Evolutionary conservation across 2,329 filamentous ascomycete genomes (phyloP), one percentile per base, ranked within the genome.

Genomic region (Colletotrichum somersetense): DNA sequence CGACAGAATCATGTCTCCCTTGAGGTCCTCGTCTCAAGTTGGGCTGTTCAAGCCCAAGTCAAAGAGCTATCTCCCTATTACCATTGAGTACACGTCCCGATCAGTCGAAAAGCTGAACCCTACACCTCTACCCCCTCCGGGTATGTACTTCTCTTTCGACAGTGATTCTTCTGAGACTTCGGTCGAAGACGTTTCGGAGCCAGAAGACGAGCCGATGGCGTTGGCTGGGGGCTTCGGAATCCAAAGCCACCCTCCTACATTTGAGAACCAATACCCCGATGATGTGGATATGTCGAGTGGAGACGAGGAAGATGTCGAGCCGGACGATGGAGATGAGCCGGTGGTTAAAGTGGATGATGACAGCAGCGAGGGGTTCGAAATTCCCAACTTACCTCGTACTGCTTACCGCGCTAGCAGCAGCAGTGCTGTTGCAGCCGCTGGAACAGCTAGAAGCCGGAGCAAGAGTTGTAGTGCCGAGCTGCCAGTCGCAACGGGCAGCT

Each of bases 101-200:
- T 80, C 79, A 8, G 79, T 87, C 62, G 84, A 81, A 67, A 82
- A 80, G 16, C 78, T 89, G 10, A 79, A 82, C 0, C 87, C 88
- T 0, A 81, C 85, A 0, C 79, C 86, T 1, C 81, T 90, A 0
- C 88, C 88, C 0, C 87, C 87, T 0, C 86, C 88, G 0, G 82
- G 84, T 3, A 85, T 86, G 71, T 89, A 87, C 76, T 85, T 86
- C 74, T 84, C 84, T 0, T 84, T 86, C 55, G 87, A 84, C 72
- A 77, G 81, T 12, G 84, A 84, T 56, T 80, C 78, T 0, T 77
- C 77, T 7, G 76, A 79, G 12, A 74, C 77, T 10, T 66, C 75
- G 0, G 77, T 80, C 4, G 81, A 81, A 0, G 70, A 71, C 6
- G 74, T 66, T 11, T 79, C 77, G 0, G 78, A 81, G 0, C 74